Base-by-base conservation (phyloP, 192 early-diverging fungal species). In the Coemansia sp. region DNA sequence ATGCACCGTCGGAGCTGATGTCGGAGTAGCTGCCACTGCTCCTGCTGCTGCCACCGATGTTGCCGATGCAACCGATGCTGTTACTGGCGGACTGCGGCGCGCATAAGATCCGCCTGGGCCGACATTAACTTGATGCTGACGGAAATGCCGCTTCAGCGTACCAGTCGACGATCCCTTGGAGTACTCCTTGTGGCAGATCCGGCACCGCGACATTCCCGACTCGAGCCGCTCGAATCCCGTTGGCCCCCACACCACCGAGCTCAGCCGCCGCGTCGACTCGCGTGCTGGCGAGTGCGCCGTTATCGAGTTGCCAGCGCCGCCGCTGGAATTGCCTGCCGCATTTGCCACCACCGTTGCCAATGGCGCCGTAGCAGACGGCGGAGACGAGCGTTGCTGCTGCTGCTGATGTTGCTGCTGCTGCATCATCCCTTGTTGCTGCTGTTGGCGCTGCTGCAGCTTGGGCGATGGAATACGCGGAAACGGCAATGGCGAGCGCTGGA, bases 181-280 rank as follows among this genome's bases (percentile, higher is more conserved):
- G 45, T 83, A 83, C 61, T 83, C 81, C 66, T 83, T 83, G 43
- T 62, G 66, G 62, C 81, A 83, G 21, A 83, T 73, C 11, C 70
- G 65, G 47, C 81, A 83, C 62, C 81, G 81, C 69, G 76, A 78
- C 70, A 83, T 75, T 9, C 81, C 81, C 15, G 81, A 72, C 37
- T 83, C 81, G 7, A 83, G 77, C 61, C 76, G 72, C 65, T 83
- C 77, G 62, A 83, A 83, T 13, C 81, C 81, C 11, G 68, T 78
- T 8, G 76, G 76, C 0, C 81, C 77, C 81, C 81, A 83, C 21
- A 83, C 81, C 12, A 83, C 77, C 37, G 81, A 83, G 81, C 81
- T 83, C 52, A 83, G 62, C 32, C 81, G 76, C 47, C 81, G 66
- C 6, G 76, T 78, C 8, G 81, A 78, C 68, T 83, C 81, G 49